Conservation (phyloP, 805 yeast genomes). For the Cyberlindnera euphorbiae region DNA sequence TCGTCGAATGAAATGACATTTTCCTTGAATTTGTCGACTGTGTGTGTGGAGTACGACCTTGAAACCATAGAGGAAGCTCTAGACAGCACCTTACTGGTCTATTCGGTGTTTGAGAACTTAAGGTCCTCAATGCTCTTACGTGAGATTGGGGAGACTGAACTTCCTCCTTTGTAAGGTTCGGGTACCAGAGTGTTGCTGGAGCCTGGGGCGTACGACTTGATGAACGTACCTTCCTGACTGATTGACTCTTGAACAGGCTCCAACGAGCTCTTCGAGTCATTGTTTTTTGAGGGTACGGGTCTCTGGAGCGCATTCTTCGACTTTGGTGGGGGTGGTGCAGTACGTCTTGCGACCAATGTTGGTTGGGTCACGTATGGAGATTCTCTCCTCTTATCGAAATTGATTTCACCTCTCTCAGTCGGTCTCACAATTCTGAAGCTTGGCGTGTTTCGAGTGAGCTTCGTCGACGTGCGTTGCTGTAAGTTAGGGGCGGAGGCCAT, state of each 20-base stretch:
- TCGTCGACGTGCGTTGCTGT: too few species aligned
- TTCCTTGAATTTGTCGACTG: constrained; percentile 58
- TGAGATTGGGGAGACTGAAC: constrained; percentile 21
- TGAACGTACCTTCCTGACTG: constrained; percentile 23
- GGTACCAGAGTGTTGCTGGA: constrained; percentile 39
- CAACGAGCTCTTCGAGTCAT: constrained; percentile 5
- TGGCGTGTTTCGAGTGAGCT: constrained; percentile 13
- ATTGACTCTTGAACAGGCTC: constrained; percentile 20
- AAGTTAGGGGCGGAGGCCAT: too few species aligned
- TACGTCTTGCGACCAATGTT: constrained; percentile 61
- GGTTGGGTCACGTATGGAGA: constrained; percentile 61
- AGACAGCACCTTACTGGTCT: too few species aligned
- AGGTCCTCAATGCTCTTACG: constrained; percentile 19
- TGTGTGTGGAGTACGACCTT: constrained; percentile 10
- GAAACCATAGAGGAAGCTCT: constrained; percentile 18
- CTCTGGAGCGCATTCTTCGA: constrained; percentile 4
- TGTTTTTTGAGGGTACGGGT: constrained; percentile 5
- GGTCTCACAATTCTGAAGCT: constrained; percentile 65
- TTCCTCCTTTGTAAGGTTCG: constrained; percentile 32
- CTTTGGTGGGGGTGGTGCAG: constrained; percentile 66
- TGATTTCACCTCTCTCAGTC: constrained; percentile 65
- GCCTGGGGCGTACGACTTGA: constrained; percentile 38
- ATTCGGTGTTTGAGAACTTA: too few species aligned
- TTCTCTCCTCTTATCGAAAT: constrained; percentile 72
- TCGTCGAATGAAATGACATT: constrained; percentile 70